Percentiles rank a stretch among this genome's conserved stretches.
These are phyloP conservation scores for Botrytis sinoallii DNA, from an alignment of 2,329 filamentous ascomycete genomes.

Conservation along the genomic window DNA sequence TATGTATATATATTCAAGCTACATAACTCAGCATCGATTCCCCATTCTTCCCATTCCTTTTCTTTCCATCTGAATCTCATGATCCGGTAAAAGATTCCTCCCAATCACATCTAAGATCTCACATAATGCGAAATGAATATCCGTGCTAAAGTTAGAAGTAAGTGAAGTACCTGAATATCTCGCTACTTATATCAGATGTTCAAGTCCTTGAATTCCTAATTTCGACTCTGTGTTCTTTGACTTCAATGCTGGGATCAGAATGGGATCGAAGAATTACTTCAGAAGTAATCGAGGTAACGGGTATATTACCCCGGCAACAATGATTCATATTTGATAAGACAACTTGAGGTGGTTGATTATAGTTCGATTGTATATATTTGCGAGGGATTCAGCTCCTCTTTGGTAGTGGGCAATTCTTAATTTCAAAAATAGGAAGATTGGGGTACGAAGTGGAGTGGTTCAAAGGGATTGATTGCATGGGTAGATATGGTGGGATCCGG, in stretches of 20 bases:
- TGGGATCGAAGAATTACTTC: conserved; percentile 24
- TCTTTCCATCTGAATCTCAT: conserved; percentile 23
- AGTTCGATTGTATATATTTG: background rate
- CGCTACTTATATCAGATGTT: background rate
- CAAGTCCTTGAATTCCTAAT: background rate
- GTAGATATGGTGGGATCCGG: background rate
- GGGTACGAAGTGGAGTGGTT: background rate
- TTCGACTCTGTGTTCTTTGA: fast-evolving
- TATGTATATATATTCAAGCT: conserved; percentile 49
- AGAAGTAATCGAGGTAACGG: background rate
- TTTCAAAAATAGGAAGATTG: background rate
- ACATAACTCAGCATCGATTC: conserved; percentile 52
- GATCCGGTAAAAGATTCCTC: conserved; percentile 41
- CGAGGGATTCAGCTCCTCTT: background rate
- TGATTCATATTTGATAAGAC: conserved; percentile 11
- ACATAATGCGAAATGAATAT: conserved; percentile 53
- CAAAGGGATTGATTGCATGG: background rate
- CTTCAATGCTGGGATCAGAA: background rate
- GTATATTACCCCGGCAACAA: conserved; percentile 23
- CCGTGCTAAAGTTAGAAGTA: conserved; percentile 43
- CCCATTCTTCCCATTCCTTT: conserved; percentile 29
- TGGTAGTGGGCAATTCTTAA: background rate
- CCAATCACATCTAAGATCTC: conserved; percentile 45
- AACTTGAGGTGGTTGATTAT: background rate
- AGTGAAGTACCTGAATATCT: background rate